These are phyloP conservation scores for Marsdenia floribunda DNA, from an alignment of 257 asterid genomes.

Conservation along the genomic window DNA sequence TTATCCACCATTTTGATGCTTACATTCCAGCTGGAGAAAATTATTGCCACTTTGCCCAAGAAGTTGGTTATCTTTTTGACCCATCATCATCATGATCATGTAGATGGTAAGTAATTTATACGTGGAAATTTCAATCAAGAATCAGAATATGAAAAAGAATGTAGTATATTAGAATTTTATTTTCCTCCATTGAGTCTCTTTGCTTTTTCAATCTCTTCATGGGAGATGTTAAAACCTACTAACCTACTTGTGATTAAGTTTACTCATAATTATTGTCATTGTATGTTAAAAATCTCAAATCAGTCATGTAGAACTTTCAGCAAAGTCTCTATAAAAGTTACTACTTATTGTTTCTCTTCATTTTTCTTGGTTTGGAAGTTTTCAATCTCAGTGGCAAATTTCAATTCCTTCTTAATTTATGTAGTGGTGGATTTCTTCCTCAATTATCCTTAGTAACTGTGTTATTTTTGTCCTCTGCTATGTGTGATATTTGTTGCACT, in stretches of 20 bases:
- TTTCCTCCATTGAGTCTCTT: neutral
- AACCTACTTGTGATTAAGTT: neutral
- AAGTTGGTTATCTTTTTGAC: conserved; percentile 77
- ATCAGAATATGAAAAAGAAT: neutral
- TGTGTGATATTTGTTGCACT: neutral
- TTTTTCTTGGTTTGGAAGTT: neutral
- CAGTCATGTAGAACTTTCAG: neutral
- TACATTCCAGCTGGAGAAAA: conserved; percentile 65
- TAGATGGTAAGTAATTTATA: conserved; percentile 57
- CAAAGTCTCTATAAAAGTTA: neutral
- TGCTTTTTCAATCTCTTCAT: neutral
- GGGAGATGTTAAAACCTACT: neutral
- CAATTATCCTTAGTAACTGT: neutral
- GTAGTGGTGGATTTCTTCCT: neutral
- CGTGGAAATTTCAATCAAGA: neutral
- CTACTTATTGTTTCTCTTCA: neutral
- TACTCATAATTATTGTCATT: neutral
- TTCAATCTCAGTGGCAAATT: neutral
- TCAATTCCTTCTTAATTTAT: neutral
- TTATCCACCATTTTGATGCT: conserved; percentile 9
- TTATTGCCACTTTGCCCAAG: conserved; percentile 68
- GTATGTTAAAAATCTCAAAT: neutral
- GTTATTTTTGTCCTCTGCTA: neutral
- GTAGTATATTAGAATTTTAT: neutral
- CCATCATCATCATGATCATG: conserved; percentile 93